Conservation (phyloP, 805 yeast genomes). For the Metschnikowia kofuensis region DNA sequence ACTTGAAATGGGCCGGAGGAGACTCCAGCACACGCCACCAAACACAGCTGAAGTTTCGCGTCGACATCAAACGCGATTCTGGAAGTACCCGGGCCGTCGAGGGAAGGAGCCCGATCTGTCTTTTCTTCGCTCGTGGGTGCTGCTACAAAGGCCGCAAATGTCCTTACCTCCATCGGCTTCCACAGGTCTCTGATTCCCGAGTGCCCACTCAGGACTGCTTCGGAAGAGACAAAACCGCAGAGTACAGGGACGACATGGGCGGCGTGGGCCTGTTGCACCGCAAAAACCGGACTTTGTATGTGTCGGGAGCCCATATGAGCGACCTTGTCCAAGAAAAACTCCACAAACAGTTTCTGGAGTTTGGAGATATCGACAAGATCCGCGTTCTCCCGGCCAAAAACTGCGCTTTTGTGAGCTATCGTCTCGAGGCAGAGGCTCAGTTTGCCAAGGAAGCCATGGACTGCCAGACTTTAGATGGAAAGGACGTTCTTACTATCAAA, state of each 20-base stretch:
- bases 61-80: constrained; percentile 59
- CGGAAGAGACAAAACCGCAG: constrained; percentile 83
- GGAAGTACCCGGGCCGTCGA: constrained; percentile 73
- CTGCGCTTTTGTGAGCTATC: constrained; percentile 77
- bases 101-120: constrained; percentile 55
- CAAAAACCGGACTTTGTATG: constrained; percentile 71
- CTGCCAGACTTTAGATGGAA: constrained; percentile 62
- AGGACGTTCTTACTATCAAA: constrained; percentile 65
- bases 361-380: constrained; percentile 72
- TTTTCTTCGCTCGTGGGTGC: constrained; percentile 86
- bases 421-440: constrained; percentile 73
- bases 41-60: constrained; percentile 54
- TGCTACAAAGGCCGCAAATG: constrained; percentile 80
- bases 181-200: constrained; percentile 53
- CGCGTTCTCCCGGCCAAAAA: constrained; percentile 58
- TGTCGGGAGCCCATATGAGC: constrained; percentile 55
- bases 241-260: constrained; percentile 87
- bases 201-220: constrained; percentile 80
- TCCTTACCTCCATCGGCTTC: constrained; percentile 74
- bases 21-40: constrained; percentile 49
- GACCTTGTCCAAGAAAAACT: constrained; percentile 35
- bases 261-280: constrained; percentile 82
- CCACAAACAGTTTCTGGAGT: constrained; percentile 55
- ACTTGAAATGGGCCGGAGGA: constrained; percentile 76
- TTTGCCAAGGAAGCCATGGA: constrained; percentile 96